These are phyloP conservation scores for Cercospora sp. DNA, from an alignment of 2,329 filamentous ascomycete genomes.

Conservation along the genomic window DNA sequence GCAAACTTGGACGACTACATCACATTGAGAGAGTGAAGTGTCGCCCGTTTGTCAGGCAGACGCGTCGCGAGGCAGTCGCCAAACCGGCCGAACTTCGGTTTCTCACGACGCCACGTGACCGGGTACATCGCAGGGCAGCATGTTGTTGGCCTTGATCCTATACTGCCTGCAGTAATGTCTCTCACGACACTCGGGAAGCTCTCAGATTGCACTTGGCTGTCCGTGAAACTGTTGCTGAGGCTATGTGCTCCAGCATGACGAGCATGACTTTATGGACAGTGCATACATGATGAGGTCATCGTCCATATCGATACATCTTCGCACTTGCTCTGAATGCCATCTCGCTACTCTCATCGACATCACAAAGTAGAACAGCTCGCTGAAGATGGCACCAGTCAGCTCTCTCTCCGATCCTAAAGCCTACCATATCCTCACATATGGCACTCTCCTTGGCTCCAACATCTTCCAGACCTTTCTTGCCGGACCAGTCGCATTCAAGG, in stretches of 20 bases:
- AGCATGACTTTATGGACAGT: neutral
- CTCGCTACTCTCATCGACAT: neutral
- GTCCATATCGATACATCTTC: neutral
- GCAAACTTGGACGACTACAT: conserved; percentile 1
- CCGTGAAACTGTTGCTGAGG: neutral
- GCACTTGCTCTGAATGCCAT: neutral
- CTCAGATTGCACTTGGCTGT: neutral
- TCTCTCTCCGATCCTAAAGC: conserved; percentile 64
- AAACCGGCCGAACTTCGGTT: neutral
- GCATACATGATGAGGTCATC: neutral
- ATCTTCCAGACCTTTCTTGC: conserved; percentile 83
- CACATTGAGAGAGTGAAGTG: neutral
- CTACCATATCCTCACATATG: conserved; percentile 79
- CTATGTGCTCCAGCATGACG: neutral
- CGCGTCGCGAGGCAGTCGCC: conserved; percentile 5
- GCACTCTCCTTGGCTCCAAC: conserved; percentile 77
- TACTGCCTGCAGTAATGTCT: neutral
- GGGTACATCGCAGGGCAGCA: neutral
- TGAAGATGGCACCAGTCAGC: conserved; percentile 49
- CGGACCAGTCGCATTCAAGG: conserved; percentile 73
- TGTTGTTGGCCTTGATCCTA: neutral
- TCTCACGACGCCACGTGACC: neutral
- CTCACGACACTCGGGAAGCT: neutral
- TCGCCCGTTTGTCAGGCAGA: neutral
- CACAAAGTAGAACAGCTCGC: neutral